Conservation (phyloP, 2,329 filamentous ascomycete species). For the Talaromyces albobiverticillius region DNA sequence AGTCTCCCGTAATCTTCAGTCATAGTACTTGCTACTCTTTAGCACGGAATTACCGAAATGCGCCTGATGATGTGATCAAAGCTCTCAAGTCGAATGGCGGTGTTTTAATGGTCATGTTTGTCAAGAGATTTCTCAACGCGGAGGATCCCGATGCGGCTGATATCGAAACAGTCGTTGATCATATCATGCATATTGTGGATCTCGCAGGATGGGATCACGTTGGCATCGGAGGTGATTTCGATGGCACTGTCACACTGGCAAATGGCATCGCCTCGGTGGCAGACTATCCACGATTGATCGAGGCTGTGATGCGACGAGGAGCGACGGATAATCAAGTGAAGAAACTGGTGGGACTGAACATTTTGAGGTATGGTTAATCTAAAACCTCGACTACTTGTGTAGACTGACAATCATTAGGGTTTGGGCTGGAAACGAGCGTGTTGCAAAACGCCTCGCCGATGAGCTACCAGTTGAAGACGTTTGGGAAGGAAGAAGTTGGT, state of each 20-base stretch:
- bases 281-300: constrained; percentile 32
- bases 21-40: constrained; percentile 11
- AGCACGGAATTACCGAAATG: constrained; percentile 9
- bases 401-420: constrained; percentile 4
- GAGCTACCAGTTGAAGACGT: constrained; percentile 10
- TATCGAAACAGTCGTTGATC: constrained; percentile 10
- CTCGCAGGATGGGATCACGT: constrained; percentile 35
- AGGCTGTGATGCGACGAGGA: constrained; percentile 35
- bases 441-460: constrained; percentile 4
- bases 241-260: constrained; percentile 29
- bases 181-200: constrained; percentile 15
- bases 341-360: constrained; percentile 35
- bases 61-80: constrained; percentile 6
- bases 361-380: constrained; percentile 20
- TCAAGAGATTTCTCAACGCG: constrained; percentile 10
- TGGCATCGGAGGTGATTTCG: constrained; percentile 31
- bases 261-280: constrained; percentile 29
- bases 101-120: constrained; percentile 8
- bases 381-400: neutral
- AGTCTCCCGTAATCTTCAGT: constrained; percentile 10
- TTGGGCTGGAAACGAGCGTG: constrained; percentile 3
- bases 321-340: constrained; percentile 36
- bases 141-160: constrained; percentile 8
- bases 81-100: constrained; percentile 7
- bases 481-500: constrained; percentile 12